These are phyloP conservation scores for Noccaea caerulescens DNA, from an alignment of 345 rosid genomes.

Conservation along the genomic window DNA sequence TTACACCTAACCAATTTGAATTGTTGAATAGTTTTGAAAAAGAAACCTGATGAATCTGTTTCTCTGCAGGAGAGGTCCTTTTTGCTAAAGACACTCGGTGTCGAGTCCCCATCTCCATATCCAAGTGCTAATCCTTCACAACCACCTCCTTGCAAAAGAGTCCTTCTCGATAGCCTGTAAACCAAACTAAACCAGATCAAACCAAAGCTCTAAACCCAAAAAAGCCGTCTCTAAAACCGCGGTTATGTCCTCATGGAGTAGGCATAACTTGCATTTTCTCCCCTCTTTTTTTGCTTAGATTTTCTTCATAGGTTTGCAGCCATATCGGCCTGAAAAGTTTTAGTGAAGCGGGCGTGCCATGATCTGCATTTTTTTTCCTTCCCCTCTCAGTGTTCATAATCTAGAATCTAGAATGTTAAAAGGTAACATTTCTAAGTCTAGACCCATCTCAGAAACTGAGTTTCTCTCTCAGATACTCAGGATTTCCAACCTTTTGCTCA, in stretches of 20 bases:
- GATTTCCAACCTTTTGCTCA: conserved; percentile 14
- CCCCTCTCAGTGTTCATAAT: conserved; percentile 24
- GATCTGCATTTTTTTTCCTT: conserved; percentile 57
- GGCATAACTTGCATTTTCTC: conserved; percentile 37
- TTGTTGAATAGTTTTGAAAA: not conserved
- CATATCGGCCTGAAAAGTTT: conserved; percentile 75
- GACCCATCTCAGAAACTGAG: conserved; percentile 52
- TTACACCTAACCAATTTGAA: not conserved
- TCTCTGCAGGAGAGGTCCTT: conserved; percentile 87
- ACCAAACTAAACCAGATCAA: conserved; percentile 41
- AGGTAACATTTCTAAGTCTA: conserved; percentile 68
- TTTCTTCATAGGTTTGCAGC: conserved; percentile 65
- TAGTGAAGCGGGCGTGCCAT: conserved; percentile 62
- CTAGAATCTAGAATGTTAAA: conserved; percentile 64
- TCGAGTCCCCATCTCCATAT: conserved; percentile 72
- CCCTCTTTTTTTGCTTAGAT: conserved; percentile 35
- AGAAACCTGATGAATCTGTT: conserved; percentile 38
- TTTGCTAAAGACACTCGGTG: conserved; percentile 87
- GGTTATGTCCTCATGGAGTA: conserved; percentile 43
- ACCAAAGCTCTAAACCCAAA: conserved; percentile 10
- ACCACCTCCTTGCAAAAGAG: conserved; percentile 96
- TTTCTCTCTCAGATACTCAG: conserved; percentile 45
- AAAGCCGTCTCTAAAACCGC: not conserved
- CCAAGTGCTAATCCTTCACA: conserved; percentile 61
- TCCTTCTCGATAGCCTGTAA: conserved; percentile 90